phyloP scores from a whole-genome alignment of 495 filamentous ascomycete genomes.

The Neurospora cerealis region DNA sequence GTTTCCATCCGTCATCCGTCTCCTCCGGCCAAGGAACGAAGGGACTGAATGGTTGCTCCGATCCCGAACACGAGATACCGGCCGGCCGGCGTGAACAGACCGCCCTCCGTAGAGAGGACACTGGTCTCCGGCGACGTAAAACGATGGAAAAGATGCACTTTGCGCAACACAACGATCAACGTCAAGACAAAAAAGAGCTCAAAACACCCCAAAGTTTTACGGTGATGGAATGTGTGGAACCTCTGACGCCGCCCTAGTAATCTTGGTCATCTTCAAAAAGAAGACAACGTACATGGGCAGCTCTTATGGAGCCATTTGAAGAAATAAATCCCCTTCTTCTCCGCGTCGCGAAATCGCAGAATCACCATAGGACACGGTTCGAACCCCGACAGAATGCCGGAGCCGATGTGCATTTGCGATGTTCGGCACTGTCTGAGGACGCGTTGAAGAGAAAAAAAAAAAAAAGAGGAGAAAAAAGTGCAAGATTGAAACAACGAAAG shows the following conservation, averaged over 20 bases:
- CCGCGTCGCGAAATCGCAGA: conserved; percentile 75
- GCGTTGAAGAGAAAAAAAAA: conserved; percentile 55
- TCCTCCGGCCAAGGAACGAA: background rate
- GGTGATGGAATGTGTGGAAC: conserved; percentile 51
- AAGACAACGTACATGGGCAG: conserved; percentile 59
- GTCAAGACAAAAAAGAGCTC: background rate
- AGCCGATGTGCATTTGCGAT: conserved; percentile 46
- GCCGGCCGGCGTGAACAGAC: background rate
- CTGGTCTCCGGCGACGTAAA: background rate
- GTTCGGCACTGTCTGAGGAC: conserved; percentile 83
- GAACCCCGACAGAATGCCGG: conserved; percentile 61
- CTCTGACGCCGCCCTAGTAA: conserved; percentile 91
- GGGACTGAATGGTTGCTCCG: background rate
- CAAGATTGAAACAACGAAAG: background rate
- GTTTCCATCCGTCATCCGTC: background rate
- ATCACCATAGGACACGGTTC: conserved; percentile 55
- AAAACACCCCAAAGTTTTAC: background rate
- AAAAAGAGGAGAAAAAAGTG: conserved; percentile 21
- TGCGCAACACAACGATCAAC: background rate
- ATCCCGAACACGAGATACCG: background rate
- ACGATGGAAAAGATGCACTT: background rate
- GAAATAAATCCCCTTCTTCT: conserved; percentile 48
- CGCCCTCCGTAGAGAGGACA: background rate
- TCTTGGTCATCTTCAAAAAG: conserved; percentile 22
- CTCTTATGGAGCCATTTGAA: conserved; percentile 72